A percentile compares a stretch with the other conserved stretches of the same genome.
These are phyloP conservation scores for Fusarium udum DNA, from an alignment of 2,329 filamentous ascomycete species.

Conservation along the genomic window DNA sequence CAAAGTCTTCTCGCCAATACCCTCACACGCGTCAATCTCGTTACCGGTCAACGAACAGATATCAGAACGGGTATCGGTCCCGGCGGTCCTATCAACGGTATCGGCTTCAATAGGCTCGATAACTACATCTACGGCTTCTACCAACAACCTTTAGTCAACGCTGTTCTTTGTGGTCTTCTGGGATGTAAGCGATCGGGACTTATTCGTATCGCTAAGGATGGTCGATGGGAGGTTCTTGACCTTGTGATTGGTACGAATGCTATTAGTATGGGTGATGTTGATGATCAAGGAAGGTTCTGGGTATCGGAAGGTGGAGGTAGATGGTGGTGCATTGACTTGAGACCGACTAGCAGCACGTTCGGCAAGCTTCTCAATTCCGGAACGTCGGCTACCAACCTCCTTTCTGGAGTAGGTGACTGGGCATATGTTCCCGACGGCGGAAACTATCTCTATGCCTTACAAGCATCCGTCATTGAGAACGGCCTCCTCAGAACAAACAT, in stretches of 20 bases:
- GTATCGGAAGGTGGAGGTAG: background rate
- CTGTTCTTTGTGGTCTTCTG: background rate
- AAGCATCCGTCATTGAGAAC: background rate
- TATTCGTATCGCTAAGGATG: constrained; percentile 29
- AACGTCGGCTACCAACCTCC: background rate
- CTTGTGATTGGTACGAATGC: background rate
- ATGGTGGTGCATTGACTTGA: constrained; percentile 30
- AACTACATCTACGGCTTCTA: constrained; percentile 38
- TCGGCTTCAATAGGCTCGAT: constrained; percentile 37
- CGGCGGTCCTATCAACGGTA: constrained; percentile 14
- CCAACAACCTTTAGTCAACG: background rate
- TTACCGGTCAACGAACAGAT: background rate
- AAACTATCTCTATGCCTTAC: constrained; percentile 26
- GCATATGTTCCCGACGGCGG: constrained; percentile 29
- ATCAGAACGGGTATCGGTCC: constrained; percentile 6
- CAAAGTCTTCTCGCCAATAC: background rate
- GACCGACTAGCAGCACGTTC: background rate
- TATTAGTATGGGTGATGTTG: constrained; percentile 31
- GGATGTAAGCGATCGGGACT: constrained; percentile 6
- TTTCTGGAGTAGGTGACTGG: constrained; percentile 19
- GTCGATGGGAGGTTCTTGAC: background rate
- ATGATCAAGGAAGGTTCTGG: constrained; percentile 21
- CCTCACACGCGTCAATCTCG: constrained; percentile 19
- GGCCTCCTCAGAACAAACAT: constrained; percentile 15
- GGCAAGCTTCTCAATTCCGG: background rate